phyloP scores from a whole-genome alignment of 768 basidiomycete species.

The Royoungia palumana region DNA sequence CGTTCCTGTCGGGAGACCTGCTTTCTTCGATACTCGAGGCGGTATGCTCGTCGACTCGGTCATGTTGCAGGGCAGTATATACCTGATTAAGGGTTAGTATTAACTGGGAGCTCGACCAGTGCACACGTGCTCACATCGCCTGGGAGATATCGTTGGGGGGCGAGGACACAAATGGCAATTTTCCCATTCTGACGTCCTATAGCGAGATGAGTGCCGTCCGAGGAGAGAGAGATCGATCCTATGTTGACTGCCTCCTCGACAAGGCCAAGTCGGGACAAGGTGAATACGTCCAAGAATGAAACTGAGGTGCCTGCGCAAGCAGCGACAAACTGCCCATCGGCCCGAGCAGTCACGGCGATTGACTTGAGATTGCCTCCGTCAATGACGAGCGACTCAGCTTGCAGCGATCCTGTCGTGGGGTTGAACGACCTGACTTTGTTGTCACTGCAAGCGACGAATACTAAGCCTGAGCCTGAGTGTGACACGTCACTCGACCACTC shows the following conservation, averaged over 20 bases:
- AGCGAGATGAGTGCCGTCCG: neutral
- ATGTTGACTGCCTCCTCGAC: neutral
- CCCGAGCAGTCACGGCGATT: neutral
- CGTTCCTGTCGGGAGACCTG: no score
- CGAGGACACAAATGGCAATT: no score
- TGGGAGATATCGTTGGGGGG: no score
- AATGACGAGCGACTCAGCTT: neutral
- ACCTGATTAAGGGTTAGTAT: no score
- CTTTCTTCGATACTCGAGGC: no score
- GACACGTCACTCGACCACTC: slow-evolving; percentile 2
- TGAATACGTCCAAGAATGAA: neutral
- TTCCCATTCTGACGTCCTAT: neutral
- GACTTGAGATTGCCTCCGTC: neutral
- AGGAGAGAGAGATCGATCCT: slow-evolving; percentile 1
- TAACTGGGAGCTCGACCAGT: no score
- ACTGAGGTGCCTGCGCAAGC: neutral
- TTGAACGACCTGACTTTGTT: neutral
- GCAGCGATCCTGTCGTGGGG: neutral
- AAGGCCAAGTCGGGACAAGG: neutral
- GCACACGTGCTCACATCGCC: no score
- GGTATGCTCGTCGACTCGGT: no score
- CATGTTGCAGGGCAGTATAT: no score
- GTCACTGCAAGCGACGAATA: neutral
- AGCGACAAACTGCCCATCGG: neutral
- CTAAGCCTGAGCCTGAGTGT: no score